Percentiles rank a stretch among this genome's conserved stretches.
Evolutionary conservation across 208 protist species (phyloP).

Genomic region (Wallacemonas sp.): DNA sequence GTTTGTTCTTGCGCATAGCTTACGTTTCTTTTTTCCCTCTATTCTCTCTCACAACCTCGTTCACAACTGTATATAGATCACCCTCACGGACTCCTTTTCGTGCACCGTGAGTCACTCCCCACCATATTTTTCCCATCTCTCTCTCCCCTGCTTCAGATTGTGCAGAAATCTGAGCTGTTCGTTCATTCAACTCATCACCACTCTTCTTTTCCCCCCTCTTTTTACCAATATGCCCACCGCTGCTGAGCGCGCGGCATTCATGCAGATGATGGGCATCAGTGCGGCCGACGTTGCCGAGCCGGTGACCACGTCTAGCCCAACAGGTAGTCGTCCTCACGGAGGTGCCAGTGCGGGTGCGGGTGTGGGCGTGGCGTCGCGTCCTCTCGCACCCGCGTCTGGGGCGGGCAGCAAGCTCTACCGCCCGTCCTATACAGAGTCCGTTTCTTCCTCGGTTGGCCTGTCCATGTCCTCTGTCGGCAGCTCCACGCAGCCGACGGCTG

Average conservation of each 20-base stretch:
- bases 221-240: slow-evolving; percentile 14
- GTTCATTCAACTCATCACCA: background rate
- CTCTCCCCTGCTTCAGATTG: too few relatives aligned
- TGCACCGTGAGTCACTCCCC: too few relatives aligned
- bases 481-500: background rate
- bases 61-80: too few relatives aligned
- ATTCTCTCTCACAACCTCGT: too few relatives aligned
- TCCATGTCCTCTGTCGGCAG: slow-evolving; percentile 8
- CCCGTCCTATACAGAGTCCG: background rate
- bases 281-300: slow-evolving; percentile 71
- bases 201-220: background rate
- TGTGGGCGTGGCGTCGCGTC: too few relatives aligned
- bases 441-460: slow-evolving; percentile 11
- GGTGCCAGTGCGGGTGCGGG: background rate
- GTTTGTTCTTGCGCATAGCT: background rate
- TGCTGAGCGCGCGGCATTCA: slow-evolving; percentile 67
- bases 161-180: too few relatives aligned
- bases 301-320: background rate
- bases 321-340: background rate
- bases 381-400: too few relatives aligned
- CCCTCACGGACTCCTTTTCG: too few relatives aligned
- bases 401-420: background rate
- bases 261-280: slow-evolving; percentile 76
- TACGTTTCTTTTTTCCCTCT: background rate
- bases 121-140: too few relatives aligned